Conservation (phyloP, 2,329 filamentous ascomycete species). For the Fusarium sp. region DNA sequence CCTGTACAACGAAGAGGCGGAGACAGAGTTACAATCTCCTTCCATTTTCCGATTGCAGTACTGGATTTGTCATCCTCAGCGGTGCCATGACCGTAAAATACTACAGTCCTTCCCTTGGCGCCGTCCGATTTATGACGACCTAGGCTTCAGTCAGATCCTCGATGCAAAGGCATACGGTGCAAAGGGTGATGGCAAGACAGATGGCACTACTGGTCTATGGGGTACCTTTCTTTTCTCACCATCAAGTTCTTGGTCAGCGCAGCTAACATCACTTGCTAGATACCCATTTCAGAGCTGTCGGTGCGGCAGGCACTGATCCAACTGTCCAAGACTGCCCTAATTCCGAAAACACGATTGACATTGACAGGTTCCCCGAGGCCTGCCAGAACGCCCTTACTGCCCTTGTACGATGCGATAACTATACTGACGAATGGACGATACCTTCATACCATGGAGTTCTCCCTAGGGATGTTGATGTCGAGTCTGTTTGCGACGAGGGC, state of each 20-base stretch:
- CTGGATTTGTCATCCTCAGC: too few relatives aligned
- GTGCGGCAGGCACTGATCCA: conserved; percentile 32
- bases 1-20: neutral
- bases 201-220: conserved; percentile 69
- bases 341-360: neutral
- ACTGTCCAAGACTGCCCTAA: conserved; percentile 34
- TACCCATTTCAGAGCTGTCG: conserved; percentile 59
- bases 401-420: conserved; percentile 1
- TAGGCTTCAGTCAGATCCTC: neutral
- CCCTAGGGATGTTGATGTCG: neutral
- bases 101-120: too few relatives aligned
- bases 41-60: too few relatives aligned
- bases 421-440: neutral
- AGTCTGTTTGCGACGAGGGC: neutral
- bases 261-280: conserved; percentile 35
- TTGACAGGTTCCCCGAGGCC: neutral
- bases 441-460: neutral
- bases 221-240: conserved; percentile 25
- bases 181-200: conserved; percentile 74
- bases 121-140: neutral
- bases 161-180: conserved; percentile 52
- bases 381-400: conserved; percentile 13
- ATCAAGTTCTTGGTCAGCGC: neutral
- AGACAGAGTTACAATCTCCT: neutral
- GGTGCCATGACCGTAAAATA: too few relatives aligned